Conservation (phyloP, 192 early-diverging fungal genomes). For the Paraglomus occultum region DNA sequence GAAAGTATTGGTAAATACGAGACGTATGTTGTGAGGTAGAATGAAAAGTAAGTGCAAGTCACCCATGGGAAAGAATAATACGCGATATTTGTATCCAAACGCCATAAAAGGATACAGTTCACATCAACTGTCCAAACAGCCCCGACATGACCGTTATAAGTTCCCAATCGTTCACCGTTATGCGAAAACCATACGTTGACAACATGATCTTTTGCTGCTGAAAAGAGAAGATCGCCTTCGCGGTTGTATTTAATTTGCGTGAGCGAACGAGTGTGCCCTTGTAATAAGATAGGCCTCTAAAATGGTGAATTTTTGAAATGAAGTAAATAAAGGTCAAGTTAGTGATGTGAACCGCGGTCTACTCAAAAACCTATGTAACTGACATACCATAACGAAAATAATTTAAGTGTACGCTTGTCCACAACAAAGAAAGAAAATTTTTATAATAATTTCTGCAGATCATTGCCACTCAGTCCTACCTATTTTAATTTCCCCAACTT, state of each 20-base stretch:
- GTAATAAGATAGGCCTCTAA: slow-evolving; percentile 90
- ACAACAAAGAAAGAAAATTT: too few species aligned
- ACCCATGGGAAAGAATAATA: neutral
- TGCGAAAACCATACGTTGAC: slow-evolving; percentile 96
- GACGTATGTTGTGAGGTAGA: neutral
- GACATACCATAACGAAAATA: too few species aligned
- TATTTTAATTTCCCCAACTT: too few species aligned
- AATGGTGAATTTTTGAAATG: neutral
- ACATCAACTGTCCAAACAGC: slow-evolving; percentile 94
- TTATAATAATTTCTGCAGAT: too few species aligned
- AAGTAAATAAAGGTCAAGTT: too few species aligned
- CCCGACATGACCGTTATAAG: slow-evolving; percentile 90
- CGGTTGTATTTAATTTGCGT: slow-evolving; percentile 98
- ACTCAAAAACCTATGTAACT: too few species aligned
- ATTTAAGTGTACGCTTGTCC: too few species aligned
- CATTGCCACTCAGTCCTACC: too few species aligned
- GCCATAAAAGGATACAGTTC: slow-evolving; percentile 55
- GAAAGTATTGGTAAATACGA: neutral
- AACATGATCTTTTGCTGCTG: slow-evolving; percentile 91
- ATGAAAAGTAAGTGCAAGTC: neutral
- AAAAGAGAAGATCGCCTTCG: slow-evolving; percentile 97
- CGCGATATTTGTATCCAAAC: neutral
- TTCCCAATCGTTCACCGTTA: slow-evolving; percentile 97
- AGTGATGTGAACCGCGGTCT: too few species aligned
- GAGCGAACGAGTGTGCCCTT: slow-evolving; percentile 95